A percentile compares a stretch with the other conserved stretches of the same genome.
Evolutionary conservation across 2,329 filamentous ascomycete genomes (phyloP).

Genomic region (Leptosphaerulina australis): DNA sequence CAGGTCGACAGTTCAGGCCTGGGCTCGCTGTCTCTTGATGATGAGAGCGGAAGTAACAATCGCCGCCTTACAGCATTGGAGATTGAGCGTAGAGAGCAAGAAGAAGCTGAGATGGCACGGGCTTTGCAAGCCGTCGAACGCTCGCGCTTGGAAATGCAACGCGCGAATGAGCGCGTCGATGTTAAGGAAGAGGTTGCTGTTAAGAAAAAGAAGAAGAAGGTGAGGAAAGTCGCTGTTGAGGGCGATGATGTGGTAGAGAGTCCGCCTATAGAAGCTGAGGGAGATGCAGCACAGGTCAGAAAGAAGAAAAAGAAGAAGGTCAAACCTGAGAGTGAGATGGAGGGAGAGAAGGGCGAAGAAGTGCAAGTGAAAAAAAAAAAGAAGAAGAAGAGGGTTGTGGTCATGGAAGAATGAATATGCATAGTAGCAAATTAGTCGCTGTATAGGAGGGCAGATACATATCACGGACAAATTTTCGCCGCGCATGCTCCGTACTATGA

Average conservation of each 20-base stretch:
- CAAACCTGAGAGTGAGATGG: slow-evolving; percentile 33
- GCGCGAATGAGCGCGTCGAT: slow-evolving; percentile 75
- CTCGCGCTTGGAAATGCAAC: slow-evolving; percentile 85
- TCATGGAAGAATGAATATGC: slow-evolving; percentile 42
- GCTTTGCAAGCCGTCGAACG: slow-evolving; percentile 90
- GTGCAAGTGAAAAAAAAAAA: slow-evolving; percentile 52
- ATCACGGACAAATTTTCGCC: no score
- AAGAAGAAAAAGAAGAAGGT: slow-evolving; percentile 55
- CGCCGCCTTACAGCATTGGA: slow-evolving; percentile 54
- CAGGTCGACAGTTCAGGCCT: slow-evolving; percentile 88
- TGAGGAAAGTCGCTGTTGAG: slow-evolving; percentile 56
- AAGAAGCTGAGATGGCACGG: slow-evolving; percentile 86
- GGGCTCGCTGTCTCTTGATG: slow-evolving; percentile 72
- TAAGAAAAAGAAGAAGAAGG: slow-evolving; percentile 63
- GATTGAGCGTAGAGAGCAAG: slow-evolving; percentile 70
- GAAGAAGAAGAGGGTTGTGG: slow-evolving; percentile 48
- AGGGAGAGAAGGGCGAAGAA: slow-evolving; percentile 18
- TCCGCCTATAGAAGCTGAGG: slow-evolving; percentile 20
- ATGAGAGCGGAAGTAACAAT: slow-evolving; percentile 43
- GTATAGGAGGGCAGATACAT: no score
- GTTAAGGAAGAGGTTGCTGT: slow-evolving; percentile 71
- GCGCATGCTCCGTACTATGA: no score
- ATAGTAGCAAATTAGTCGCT: background rate
- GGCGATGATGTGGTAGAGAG: slow-evolving; percentile 59
- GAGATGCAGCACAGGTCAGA: slow-evolving; percentile 21